These are phyloP conservation scores for Leptomonas pyrrhocoris DNA, from an alignment of 208 protist genomes.

Conservation along the genomic window DNA sequence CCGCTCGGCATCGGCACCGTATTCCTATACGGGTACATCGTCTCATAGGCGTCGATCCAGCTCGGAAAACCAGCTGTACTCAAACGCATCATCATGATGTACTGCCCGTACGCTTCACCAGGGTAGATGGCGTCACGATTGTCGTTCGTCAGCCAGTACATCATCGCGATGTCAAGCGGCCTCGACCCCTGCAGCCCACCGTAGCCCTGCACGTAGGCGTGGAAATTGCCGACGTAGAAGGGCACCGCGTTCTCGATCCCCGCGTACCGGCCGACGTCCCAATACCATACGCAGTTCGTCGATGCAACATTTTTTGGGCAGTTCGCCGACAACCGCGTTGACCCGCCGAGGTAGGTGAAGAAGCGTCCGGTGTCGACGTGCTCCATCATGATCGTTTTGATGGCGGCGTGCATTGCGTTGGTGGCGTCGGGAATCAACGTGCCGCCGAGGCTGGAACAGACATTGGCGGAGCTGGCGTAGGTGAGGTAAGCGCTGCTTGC, in stretches of 20 bases:
- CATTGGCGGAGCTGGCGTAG: neutral
- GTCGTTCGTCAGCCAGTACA: constrained; percentile 10
- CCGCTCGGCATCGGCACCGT: neutral
- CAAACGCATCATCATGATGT: constrained; percentile 17
- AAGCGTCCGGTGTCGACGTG: neutral
- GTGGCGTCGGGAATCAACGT: constrained; percentile 15
- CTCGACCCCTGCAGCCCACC: constrained; percentile 7
- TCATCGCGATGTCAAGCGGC: neutral
- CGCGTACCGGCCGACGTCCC: constrained; percentile 22
- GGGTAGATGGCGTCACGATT: constrained; percentile 10
- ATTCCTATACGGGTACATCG: neutral
- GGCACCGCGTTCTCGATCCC: neutral
- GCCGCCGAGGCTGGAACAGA: neutral
- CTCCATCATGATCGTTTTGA: constrained; percentile 8
- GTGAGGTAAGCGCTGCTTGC: neutral
- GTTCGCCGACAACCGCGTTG: constrained; percentile 5
- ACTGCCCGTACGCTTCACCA: neutral
- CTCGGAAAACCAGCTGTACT: neutral
- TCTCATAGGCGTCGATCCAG: constrained; percentile 8
- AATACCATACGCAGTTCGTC: constrained; percentile 33
- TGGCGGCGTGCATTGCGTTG: constrained; percentile 7
- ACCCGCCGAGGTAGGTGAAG: constrained; percentile 32
- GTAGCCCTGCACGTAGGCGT: neutral
- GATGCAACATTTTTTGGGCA: constrained; percentile 15
- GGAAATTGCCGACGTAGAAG: constrained; percentile 34